phyloP scores from a whole-genome alignment of 2,329 filamentous ascomycete genomes.

The Aspergillus phoenicis region DNA sequence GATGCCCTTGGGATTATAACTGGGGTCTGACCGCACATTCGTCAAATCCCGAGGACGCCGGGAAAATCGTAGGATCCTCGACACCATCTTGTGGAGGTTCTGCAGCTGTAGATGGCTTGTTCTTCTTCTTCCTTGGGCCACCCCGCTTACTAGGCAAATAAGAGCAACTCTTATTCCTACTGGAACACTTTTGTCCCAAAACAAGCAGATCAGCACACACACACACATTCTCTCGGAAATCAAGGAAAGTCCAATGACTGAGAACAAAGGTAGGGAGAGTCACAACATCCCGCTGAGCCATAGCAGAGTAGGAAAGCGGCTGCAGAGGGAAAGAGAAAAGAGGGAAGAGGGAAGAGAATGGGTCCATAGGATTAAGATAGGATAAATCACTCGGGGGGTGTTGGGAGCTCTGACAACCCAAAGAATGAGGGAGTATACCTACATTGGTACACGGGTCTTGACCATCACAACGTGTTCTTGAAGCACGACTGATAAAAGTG shows the following conservation, averaged over 20 bases:
- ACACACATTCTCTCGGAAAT: background rate
- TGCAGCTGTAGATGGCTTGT: constrained; percentile 23
- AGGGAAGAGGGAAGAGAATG: background rate
- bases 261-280: background rate
- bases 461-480: constrained; percentile 49
- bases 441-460: constrained; percentile 48
- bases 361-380: background rate
- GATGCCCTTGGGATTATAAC: background rate
- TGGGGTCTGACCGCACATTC: constrained; percentile 32
- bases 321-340: background rate
- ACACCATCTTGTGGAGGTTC: constrained; percentile 27
- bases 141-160: constrained; percentile 49
- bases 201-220: constrained; percentile 14
- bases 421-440: constrained; percentile 25
- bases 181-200: constrained; percentile 36
- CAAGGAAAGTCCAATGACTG: background rate
- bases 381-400: background rate
- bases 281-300: background rate
- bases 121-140: constrained; percentile 48
- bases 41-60: constrained; percentile 30
- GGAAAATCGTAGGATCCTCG: constrained; percentile 26
- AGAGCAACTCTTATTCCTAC: constrained; percentile 44
- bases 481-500: constrained; percentile 39
- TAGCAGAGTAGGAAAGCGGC: background rate
- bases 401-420: background rate